Percentiles rank a stretch among this genome's conserved stretches.
phyloP scores from a whole-genome alignment of 2,329 filamentous ascomycete genomes.

The Colletotrichum gigasporum region DNA sequence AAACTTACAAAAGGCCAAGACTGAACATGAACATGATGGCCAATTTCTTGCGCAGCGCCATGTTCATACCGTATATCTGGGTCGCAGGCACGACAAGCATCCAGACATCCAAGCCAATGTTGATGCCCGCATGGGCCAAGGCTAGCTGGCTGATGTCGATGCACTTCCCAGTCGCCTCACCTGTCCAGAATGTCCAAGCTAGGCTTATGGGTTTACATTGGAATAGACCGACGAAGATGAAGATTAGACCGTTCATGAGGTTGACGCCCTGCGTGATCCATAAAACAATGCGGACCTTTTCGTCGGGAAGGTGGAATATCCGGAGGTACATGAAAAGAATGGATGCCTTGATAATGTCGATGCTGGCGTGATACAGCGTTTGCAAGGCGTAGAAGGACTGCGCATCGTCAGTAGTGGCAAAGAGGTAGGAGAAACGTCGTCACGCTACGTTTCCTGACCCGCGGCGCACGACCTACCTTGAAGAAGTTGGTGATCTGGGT shows the following conservation, averaged over 20 bases:
- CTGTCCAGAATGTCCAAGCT: conserved; percentile 18
- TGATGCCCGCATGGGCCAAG: conserved; percentile 10
- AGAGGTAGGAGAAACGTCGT: no score
- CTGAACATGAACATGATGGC: conserved; percentile 16
- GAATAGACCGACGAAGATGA: conserved; percentile 1
- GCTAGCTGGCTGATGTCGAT: not conserved
- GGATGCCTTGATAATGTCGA: conserved; percentile 23
- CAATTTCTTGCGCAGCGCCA: conserved; percentile 15
- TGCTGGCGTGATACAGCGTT: conserved; percentile 7
- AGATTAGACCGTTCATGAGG: not conserved
- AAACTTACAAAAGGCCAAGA: conserved; percentile 25
- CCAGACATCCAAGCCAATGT: conserved; percentile 19
- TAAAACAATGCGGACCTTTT: conserved; percentile 13
- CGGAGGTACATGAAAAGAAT: conserved; percentile 29
- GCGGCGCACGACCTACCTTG: not conserved
- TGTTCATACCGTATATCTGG: conserved; percentile 15
- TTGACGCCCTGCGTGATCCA: conserved; percentile 6
- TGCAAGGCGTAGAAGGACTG: conserved; percentile 16
- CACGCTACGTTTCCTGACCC: no score
- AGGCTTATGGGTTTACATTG: conserved; percentile 14
- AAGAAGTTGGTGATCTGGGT: not conserved
- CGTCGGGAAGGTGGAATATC: conserved; percentile 21
- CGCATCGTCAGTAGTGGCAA: fast-evolving
- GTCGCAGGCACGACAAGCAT: conserved; percentile 11
- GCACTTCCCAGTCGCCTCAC: conserved; percentile 10